Base-by-base conservation (phyloP, 345 rosid species). In the Linum usitatissimum region DNA sequence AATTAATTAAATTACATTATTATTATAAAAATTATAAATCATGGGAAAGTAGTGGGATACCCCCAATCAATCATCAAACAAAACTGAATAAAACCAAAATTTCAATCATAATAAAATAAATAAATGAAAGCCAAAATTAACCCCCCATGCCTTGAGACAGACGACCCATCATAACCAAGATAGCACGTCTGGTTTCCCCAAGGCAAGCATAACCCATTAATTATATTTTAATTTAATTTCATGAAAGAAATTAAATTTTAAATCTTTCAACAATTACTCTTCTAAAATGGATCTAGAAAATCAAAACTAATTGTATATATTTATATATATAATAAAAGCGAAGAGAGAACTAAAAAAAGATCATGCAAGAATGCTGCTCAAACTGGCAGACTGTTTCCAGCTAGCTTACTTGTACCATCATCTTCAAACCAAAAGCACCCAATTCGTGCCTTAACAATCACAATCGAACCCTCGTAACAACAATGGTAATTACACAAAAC, bases 361-460 rank as follows among this genome's bases (percentile, higher is more conserved):
- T 55, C 59, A 55, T 55, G 59, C 59, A 18, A 55, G 59, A 55
- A 55, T 18, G 59, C 59, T 55, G 59, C 59, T 19, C 59, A 55
- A 23, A 55, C 59, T 55, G 59, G 28, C 59, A 55, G 59, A 12
- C 28, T 9, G 21, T 3, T 55, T 55, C 18, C 59, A 55, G 59
- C 59, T 55, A 55, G 28, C 59, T 7, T 7, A 34, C 28, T 23
- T 34, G 6, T 34, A 34, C 8, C 38, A 34, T 7, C 38, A 34
- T 34, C 15, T 15, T 12, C 28, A 23, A 23, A 0, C 28, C n/a
- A n/a, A 23, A 45, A 45, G 51, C 51, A 45, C 51, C 51, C 51
- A 23, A 23, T 45, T 45, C 51, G 51, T 45, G 51, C 51, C 51
- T 45, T 34, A 5, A 34, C 5, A 34, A 4, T 34, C 8, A 4